These are phyloP conservation scores for Sambucus nigra DNA, from an alignment of 129 eudicot genomes.

Conservation along the genomic window DNA sequence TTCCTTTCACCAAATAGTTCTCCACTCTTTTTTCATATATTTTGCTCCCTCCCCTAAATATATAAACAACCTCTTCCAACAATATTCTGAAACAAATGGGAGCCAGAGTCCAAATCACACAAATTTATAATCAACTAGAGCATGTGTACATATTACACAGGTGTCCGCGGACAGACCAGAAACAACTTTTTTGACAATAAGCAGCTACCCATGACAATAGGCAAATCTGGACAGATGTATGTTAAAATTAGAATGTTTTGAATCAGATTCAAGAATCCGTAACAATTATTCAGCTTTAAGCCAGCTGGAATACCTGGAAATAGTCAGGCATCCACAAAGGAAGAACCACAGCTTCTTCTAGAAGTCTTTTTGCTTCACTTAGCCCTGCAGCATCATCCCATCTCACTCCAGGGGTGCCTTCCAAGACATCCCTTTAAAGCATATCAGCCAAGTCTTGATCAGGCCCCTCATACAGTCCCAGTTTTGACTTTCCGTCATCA, in stretches of 20 bases:
- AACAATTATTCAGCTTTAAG: neutral
- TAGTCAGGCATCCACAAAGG: conserved; percentile 99
- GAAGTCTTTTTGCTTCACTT: conserved; percentile 91
- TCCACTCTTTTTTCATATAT: too few species aligned
- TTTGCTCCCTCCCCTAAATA: too few species aligned
- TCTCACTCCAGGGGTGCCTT: conserved; percentile 84
- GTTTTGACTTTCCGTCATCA: conserved; percentile 89
- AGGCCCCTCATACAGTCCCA: conserved; percentile 90
- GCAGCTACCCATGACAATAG: neutral
- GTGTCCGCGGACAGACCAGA: neutral
- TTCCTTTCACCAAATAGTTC: too few species aligned
- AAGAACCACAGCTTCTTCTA: conserved; percentile 95
- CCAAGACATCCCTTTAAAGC: conserved; percentile 96
- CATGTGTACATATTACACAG: neutral
- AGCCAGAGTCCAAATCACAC: too few species aligned
- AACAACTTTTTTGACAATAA: neutral
- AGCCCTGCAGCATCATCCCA: conserved; percentile 98
- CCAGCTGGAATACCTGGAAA: conserved; percentile 69
- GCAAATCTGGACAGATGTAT: neutral
- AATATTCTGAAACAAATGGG: too few species aligned
- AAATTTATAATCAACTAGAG: neutral
- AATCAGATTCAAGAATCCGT: neutral
- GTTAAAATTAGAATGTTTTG: too few species aligned
- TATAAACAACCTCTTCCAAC: too few species aligned
- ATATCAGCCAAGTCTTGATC: conserved; percentile 94